phyloP scores from a whole-genome alignment of 2,329 filamentous ascomycete genomes.

The Diplodia scrobiculata region DNA sequence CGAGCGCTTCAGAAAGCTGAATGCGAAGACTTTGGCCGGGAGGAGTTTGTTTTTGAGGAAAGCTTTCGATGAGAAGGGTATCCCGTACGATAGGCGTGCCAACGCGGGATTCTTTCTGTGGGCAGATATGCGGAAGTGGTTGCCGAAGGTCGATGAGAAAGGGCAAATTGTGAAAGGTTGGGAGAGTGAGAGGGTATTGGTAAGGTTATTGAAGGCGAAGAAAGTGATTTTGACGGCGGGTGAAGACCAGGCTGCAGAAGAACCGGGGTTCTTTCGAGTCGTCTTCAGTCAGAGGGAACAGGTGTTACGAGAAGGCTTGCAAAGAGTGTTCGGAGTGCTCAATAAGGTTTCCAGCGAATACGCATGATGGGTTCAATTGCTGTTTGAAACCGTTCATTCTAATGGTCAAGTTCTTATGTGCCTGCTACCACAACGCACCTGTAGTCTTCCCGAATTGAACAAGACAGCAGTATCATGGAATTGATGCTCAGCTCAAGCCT shows the following conservation, averaged over 20 bases:
- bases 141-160: slow-evolving; percentile 23
- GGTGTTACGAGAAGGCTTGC: slow-evolving; percentile 1
- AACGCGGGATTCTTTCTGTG: slow-evolving; percentile 55
- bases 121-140: slow-evolving; percentile 40
- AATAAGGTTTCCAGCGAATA: background rate
- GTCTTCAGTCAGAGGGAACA: slow-evolving; percentile 45
- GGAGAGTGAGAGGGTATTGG: slow-evolving; percentile 51
- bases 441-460: too few relatives aligned
- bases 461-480: too few relatives aligned
- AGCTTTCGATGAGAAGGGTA: slow-evolving; percentile 38
- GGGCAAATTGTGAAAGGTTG: slow-evolving; percentile 33
- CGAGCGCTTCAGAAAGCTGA: slow-evolving; percentile 33
- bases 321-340: slow-evolving; percentile 13
- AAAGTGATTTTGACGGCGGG: slow-evolving; percentile 57
- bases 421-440: too few relatives aligned
- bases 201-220: slow-evolving; percentile 48
- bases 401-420: too few relatives aligned
- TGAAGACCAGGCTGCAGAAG: slow-evolving; percentile 50
- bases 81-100: slow-evolving; percentile 44
- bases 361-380: background rate
- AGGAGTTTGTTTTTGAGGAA: slow-evolving; percentile 31
- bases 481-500: background rate
- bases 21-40: slow-evolving; percentile 32
- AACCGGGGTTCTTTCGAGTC: slow-evolving; percentile 58
- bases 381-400: too few relatives aligned